Conservation (phyloP, 805 yeast species). For the Yarrowia sp. region DNA sequence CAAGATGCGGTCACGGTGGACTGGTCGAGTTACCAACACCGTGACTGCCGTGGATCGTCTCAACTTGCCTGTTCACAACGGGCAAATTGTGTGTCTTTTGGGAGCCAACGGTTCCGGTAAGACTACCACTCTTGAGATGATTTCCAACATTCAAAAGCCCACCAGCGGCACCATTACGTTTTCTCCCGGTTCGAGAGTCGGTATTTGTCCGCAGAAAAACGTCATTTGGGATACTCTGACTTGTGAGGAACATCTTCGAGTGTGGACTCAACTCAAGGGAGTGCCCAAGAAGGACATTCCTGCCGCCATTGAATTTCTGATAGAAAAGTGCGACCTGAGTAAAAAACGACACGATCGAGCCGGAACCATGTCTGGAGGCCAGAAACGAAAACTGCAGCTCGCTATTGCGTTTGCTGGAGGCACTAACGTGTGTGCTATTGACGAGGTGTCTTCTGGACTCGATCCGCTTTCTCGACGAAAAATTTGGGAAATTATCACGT, state of each 20-base stretch:
- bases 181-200: constrained; percentile 33
- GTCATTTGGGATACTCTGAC: constrained; percentile 40
- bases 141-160: constrained; percentile 37
- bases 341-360: constrained; percentile 32
- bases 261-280: constrained; percentile 40
- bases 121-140: constrained; percentile 41
- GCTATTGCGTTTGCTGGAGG: constrained; percentile 41
- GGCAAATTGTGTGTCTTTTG: constrained; percentile 38
- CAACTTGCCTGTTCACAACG: constrained; percentile 34
- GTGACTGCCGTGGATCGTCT: constrained; percentile 36
- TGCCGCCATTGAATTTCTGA: constrained; percentile 29
- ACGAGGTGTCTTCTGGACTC: constrained; percentile 41
- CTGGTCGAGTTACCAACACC: constrained; percentile 7
- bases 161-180: constrained; percentile 33
- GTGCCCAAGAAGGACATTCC: constrained; percentile 28
- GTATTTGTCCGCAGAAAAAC: constrained; percentile 40
- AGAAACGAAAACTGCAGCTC: constrained; percentile 39
- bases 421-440: constrained; percentile 38
- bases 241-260: constrained; percentile 36
- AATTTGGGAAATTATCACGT: constrained; percentile 39
- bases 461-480: constrained; percentile 40
- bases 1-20: constrained; percentile 26
- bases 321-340: constrained; percentile 36
- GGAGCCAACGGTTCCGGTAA: constrained; percentile 43
- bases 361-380: constrained; percentile 38